Evolutionary conservation across 192 early-diverging fungal genomes (phyloP).

Genomic region (Podochytrium sp.): DNA sequence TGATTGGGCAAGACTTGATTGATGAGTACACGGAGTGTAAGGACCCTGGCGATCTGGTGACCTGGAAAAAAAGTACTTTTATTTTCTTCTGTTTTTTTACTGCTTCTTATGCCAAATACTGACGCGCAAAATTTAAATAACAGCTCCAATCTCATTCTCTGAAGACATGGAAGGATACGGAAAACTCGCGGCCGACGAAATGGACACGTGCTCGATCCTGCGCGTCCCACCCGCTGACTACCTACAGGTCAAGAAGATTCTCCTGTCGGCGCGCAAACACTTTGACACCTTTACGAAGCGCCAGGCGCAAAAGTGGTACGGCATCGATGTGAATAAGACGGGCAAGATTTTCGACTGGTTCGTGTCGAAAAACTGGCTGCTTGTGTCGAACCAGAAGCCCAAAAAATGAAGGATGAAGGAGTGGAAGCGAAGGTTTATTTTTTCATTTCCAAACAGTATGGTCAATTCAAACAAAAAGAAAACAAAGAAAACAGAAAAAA

Average conservation of each 20-base stretch:
- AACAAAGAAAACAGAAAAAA: no score
- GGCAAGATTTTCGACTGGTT: slow-evolving; percentile 85
- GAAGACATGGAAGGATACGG: slow-evolving; percentile 43
- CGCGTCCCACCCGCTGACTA: slow-evolving; percentile 85
- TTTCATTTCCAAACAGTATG: neutral
- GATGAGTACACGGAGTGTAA: slow-evolving; percentile 29
- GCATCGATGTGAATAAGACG: slow-evolving; percentile 93
- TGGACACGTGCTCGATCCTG: slow-evolving; percentile 73
- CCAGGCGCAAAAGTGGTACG: slow-evolving; percentile 87
- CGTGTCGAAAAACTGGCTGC: slow-evolving; percentile 83
- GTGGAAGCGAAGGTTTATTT: neutral
- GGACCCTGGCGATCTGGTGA: slow-evolving; percentile 35
- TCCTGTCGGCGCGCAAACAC: slow-evolving; percentile 67
- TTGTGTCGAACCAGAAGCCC: slow-evolving; percentile 15
- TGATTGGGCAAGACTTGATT: slow-evolving; percentile 13
- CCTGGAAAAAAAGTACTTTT: slow-evolving; percentile 50
- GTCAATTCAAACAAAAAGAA: neutral
- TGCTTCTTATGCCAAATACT: neutral
- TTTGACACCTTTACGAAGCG: slow-evolving; percentile 79
- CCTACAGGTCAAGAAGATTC: slow-evolving; percentile 76
- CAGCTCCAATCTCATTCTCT: slow-evolving; percentile 37
- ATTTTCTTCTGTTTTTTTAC: neutral
- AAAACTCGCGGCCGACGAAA: slow-evolving; percentile 68
- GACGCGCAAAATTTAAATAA: neutral
- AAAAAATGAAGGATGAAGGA: neutral